Evolutionary conservation across 306 rosid species (phyloP).

Genomic region (Quercus cerris): DNA sequence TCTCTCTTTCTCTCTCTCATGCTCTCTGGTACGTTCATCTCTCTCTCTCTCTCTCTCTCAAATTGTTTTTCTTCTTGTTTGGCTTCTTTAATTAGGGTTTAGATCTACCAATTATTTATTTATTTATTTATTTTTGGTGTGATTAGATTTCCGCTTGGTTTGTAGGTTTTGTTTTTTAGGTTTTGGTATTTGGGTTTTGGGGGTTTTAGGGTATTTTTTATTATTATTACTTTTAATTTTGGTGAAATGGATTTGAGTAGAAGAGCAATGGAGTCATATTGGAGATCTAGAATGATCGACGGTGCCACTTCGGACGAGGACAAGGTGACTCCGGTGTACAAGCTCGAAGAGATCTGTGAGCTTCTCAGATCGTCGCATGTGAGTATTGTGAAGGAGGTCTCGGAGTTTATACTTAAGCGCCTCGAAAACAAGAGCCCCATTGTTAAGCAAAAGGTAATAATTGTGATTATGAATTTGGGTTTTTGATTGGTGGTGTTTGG

Average conservation of each 20-base stretch:
- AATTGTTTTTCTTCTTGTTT: too few species aligned
- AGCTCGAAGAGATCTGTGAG: slow-evolving; percentile 84
- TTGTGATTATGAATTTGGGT: background rate
- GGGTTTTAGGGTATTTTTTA: too few species aligned
- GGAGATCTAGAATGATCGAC: slow-evolving; percentile 90
- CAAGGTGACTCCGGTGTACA: slow-evolving; percentile 87
- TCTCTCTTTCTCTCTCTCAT: too few species aligned
- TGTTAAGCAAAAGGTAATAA: slow-evolving; percentile 94
- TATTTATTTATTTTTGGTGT: too few species aligned
- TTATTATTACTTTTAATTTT: background rate
- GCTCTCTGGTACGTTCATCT: too few species aligned
- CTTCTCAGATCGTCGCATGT: slow-evolving; percentile 81
- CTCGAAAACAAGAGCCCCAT: slow-evolving; percentile 89
- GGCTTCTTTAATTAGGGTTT: too few species aligned
- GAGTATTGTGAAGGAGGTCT: slow-evolving; percentile 86
- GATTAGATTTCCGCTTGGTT: too few species aligned
- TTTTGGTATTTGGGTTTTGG: too few species aligned
- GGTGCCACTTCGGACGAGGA: slow-evolving; percentile 89
- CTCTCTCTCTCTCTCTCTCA: too few species aligned
- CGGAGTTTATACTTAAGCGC: slow-evolving; percentile 78
- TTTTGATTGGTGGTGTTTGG: background rate
- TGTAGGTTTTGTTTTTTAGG: too few species aligned
- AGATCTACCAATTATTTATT: too few species aligned
- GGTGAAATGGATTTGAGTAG: slow-evolving; percentile 87
- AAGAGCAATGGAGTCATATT: slow-evolving; percentile 95